phyloP scores from a whole-genome alignment of 2,329 filamentous ascomycete species.

The Davidsoniella virescens region DNA sequence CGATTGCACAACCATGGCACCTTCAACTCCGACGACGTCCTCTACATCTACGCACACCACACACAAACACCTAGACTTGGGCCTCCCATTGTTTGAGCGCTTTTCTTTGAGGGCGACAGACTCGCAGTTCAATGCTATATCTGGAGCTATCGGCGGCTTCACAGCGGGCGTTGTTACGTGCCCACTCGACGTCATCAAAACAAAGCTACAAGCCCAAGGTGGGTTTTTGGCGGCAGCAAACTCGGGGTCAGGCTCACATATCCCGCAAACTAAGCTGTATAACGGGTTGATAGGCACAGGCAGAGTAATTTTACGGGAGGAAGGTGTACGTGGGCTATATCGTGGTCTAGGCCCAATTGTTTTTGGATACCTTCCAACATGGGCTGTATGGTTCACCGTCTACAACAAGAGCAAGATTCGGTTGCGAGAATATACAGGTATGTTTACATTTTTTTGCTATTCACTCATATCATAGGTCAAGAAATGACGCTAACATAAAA shows the following conservation, averaged over 20 bases:
- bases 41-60: conserved; percentile 30
- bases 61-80: conserved; percentile 29
- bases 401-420: conserved; percentile 79
- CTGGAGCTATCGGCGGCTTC: conserved; percentile 78
- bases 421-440: conserved; percentile 51
- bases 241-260: conserved; percentile 31
- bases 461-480: neutral
- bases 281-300: conserved; percentile 78
- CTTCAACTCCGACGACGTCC: conserved; percentile 22
- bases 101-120: conserved; percentile 42
- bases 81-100: conserved; percentile 32
- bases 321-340: conserved; percentile 82
- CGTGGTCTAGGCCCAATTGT: conserved; percentile 87
- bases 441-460: conserved; percentile 12
- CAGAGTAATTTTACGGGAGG: conserved; percentile 68
- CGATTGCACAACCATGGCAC: conserved; percentile 10
- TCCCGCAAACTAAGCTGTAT: conserved; percentile 48
- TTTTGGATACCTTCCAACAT: conserved; percentile 87
- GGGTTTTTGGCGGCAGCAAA: conserved; percentile 41
- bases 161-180: conserved; percentile 90
- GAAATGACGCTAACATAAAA: conserved; percentile 1
- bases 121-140: conserved; percentile 62
- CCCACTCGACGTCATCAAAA: conserved; percentile 97
- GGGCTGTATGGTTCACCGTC: conserved; percentile 95
- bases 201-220: conserved; percentile 89